A percentile compares a stretch with the other conserved stretches of the same genome.
These are phyloP conservation scores for Solanum acaule DNA, from an alignment of 257 asterid species.

Conservation along the genomic window DNA sequence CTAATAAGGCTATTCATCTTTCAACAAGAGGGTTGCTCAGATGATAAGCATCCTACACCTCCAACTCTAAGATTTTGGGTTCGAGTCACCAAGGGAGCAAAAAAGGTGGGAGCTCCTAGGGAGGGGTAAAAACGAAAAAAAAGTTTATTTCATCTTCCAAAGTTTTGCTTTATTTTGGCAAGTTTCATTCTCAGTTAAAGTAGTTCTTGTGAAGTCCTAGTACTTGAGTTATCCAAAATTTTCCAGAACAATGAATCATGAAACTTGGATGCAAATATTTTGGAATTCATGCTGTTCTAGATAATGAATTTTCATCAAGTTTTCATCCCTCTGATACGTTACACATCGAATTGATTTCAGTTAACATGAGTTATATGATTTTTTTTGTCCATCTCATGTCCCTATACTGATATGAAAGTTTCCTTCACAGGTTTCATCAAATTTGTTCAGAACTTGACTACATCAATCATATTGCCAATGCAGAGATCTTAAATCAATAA, in stretches of 20 bases:
- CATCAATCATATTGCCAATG: neutral
- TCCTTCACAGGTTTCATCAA: conserved; percentile 60
- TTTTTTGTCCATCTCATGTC: neutral
- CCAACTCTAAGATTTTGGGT: neutral
- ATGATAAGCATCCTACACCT: neutral
- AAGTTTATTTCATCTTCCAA: neutral
- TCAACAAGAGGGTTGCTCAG: neutral
- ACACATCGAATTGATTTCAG: neutral
- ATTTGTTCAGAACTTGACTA: conserved; percentile 54
- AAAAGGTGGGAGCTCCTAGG: neutral
- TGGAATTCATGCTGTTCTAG: neutral
- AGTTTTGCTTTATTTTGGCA: neutral
- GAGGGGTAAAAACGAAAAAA: neutral
- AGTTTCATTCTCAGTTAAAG: neutral
- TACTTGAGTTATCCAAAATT: neutral
- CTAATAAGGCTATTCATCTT: neutral
- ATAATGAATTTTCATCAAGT: neutral
- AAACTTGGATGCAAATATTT: neutral
- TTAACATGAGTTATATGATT: neutral
- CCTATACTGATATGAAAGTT: neutral
- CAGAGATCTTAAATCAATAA: neutral
- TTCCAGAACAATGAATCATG: neutral
- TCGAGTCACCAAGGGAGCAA: neutral
- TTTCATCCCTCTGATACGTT: neutral
- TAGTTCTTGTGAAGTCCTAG: neutral